phyloP scores from a whole-genome alignment of 257 asterid species.

The Solanum pennellii region DNA sequence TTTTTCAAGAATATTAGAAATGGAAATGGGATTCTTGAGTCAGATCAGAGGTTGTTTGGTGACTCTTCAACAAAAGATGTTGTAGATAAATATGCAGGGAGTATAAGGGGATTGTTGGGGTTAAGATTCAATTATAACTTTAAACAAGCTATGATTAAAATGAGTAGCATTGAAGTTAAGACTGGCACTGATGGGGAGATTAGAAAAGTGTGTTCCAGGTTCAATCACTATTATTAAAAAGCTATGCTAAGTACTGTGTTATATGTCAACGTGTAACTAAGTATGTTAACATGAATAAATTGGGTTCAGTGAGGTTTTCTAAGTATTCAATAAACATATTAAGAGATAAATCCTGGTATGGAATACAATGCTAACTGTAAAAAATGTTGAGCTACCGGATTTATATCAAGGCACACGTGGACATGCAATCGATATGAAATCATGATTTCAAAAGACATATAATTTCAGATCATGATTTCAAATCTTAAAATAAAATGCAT shows the following conservation, averaged over 20 bases:
- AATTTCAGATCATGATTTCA: too few relatives aligned
- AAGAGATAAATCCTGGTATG: background rate
- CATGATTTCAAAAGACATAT: too few relatives aligned
- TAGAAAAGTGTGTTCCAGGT: constrained; percentile 38
- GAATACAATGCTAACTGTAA: too few relatives aligned
- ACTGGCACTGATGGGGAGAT: constrained; percentile 56
- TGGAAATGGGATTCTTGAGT: constrained; percentile 59
- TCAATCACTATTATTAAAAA: constrained; percentile 19
- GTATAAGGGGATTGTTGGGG: constrained; percentile 43
- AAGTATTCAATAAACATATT: background rate
- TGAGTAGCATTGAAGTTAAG: constrained; percentile 62
- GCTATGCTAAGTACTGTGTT: background rate
- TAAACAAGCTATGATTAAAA: constrained; percentile 57
- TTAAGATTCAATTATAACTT: constrained; percentile 44
- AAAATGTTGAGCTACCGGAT: too few relatives aligned
- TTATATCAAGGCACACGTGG: too few relatives aligned
- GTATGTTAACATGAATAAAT: background rate
- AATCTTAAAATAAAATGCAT: too few relatives aligned
- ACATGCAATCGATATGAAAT: too few relatives aligned
- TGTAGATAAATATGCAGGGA: constrained; percentile 60
- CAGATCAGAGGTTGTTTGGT: constrained; percentile 66
- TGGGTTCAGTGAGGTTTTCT: background rate
- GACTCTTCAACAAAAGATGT: constrained; percentile 30
- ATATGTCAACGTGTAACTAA: background rate
- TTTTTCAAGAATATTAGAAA: constrained; percentile 60